phyloP scores from a whole-genome alignment of 2,329 filamentous ascomycete genomes.

The Cladophialophora carrionii region DNA sequence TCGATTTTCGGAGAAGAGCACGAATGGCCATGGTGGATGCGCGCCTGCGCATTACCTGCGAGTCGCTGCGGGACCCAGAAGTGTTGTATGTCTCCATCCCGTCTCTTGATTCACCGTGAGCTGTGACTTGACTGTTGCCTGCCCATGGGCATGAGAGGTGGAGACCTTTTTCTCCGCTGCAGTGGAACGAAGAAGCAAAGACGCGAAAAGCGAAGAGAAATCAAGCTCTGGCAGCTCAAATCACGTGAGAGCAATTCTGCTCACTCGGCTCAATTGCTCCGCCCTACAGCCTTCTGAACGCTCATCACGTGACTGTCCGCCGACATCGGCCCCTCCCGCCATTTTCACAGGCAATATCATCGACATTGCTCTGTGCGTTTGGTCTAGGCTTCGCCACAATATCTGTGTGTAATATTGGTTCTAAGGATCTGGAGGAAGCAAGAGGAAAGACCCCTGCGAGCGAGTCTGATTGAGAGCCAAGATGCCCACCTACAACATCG shows the following conservation, averaged over 20 bases:
- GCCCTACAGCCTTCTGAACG: not conserved
- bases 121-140: not conserved
- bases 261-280: not conserved
- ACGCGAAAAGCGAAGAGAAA: not conserved
- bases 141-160: not conserved
- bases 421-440: not conserved
- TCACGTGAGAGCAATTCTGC: not conserved
- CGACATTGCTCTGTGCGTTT: not conserved
- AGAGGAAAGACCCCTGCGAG: not conserved
- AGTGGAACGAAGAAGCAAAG: not conserved
- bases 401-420: not conserved
- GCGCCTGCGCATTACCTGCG: not conserved
- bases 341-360: not conserved
- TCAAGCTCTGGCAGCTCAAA: not conserved
- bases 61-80: not conserved
- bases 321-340: not conserved
- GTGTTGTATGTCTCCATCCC: not conserved
- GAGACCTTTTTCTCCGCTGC: not conserved
- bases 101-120: not conserved
- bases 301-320: too few relatives aligned
- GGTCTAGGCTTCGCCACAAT: not conserved
- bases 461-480: not conserved
- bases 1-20: constrained; percentile 1
- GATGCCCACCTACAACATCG: constrained; percentile 75
- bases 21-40: not conserved